Conservation (phyloP, 768 basidiomycete species). For the Collybia mongolica region DNA sequence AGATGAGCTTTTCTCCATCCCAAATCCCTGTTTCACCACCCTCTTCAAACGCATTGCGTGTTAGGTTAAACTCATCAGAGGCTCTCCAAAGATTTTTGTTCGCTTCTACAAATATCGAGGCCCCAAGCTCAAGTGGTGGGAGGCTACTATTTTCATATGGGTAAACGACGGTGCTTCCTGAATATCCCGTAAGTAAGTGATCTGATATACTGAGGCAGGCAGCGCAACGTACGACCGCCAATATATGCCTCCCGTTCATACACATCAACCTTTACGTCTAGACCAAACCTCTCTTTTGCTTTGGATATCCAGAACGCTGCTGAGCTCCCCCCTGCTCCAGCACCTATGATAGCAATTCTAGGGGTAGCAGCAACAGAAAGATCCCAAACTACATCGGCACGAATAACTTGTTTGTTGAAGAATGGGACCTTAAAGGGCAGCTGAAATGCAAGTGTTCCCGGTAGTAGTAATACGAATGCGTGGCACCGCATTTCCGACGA, state of each 20-base stretch:
- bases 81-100: conserved; percentile 78
- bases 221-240: conserved; percentile 72
- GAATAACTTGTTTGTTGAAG: conserved; percentile 36
- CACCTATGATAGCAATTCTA: conserved; percentile 84
- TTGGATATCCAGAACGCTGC: conserved; percentile 85
- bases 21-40: conserved; percentile 68
- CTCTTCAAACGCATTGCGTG: conserved; percentile 42
- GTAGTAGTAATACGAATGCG: conserved; percentile 28
- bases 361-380: conserved; percentile 27
- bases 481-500: conserved; percentile 16
- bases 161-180: conserved; percentile 78
- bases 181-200: conserved; percentile 2
- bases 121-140: conserved; percentile 78
- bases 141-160: conserved; percentile 64
- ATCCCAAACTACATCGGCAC: conserved; percentile 11
- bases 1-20: conserved; percentile 75
- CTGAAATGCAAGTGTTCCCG: conserved; percentile 36
- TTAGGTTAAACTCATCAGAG: conserved; percentile 75
- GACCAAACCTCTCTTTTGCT: conserved; percentile 65
- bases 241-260: conserved; percentile 77
- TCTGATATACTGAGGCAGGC: not conserved
- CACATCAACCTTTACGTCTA: conserved; percentile 78
- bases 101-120: conserved; percentile 77
- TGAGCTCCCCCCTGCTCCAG: conserved; percentile 84
- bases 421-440: conserved; percentile 60